These are phyloP conservation scores for Pleurotus pulmonarius DNA, from an alignment of 768 basidiomycete genomes.

Conservation along the genomic window DNA sequence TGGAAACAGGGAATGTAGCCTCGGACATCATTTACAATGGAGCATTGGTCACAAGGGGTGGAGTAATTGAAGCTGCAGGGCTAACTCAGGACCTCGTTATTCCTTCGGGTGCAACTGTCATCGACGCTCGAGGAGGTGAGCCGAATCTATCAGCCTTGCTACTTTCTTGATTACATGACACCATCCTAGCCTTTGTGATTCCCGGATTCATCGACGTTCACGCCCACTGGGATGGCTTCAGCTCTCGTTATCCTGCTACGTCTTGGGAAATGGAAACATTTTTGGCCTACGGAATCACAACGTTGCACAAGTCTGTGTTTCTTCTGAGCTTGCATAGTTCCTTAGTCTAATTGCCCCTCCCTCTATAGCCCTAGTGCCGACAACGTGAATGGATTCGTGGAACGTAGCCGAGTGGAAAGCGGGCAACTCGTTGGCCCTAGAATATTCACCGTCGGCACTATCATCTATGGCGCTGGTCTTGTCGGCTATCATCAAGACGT, in stretches of 20 bases:
- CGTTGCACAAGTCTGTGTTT: conserved; percentile 62
- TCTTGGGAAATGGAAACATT: conserved; percentile 78
- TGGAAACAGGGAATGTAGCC: conserved; percentile 50
- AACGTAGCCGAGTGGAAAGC: conserved; percentile 65
- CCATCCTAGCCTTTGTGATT: conserved; percentile 49
- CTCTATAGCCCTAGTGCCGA: conserved; percentile 55
- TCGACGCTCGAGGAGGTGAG: conserved; percentile 63
- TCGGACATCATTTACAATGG: conserved; percentile 51
- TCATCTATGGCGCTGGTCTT: conserved; percentile 56
- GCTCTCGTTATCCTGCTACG: conserved; percentile 48
- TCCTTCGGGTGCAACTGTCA: conserved; percentile 37
- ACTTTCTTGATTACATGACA: not conserved
- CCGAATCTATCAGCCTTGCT: not conserved
- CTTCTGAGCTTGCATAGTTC: too few relatives aligned
- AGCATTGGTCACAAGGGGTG: conserved; percentile 49
- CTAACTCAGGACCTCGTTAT: conserved; percentile 25
- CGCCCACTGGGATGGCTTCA: conserved; percentile 66
- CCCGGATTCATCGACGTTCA: conserved; percentile 79
- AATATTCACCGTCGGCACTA: conserved; percentile 65
- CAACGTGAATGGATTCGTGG: conserved; percentile 58
- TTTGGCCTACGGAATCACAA: conserved; percentile 74
- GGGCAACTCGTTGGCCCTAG: conserved; percentile 68
- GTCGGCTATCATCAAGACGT: conserved; percentile 57
- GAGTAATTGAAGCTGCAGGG: conserved; percentile 53
- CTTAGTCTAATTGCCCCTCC: too few relatives aligned